These are phyloP conservation scores for Verticillium nubilum DNA, from an alignment of 2,329 filamentous ascomycete species.

Conservation along the genomic window DNA sequence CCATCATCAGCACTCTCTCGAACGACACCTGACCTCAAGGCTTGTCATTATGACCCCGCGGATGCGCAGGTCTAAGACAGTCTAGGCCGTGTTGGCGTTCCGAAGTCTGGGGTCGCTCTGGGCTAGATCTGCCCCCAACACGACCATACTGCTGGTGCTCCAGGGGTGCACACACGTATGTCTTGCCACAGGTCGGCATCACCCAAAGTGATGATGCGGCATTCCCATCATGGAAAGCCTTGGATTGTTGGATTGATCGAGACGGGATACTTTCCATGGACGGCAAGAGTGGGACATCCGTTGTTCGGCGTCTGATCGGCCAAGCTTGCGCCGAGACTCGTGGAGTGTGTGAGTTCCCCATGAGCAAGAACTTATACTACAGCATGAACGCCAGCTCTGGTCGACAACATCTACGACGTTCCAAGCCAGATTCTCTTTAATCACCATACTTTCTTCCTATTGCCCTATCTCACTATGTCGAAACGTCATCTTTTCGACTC, in stretches of 20 bases:
- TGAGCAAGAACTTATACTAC: background rate
- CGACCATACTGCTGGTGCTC: background rate
- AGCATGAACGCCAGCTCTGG: background rate
- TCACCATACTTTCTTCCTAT: background rate
- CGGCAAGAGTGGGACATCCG: background rate
- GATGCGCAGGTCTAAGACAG: background rate
- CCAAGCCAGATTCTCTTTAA: background rate
- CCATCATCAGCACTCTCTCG: background rate
- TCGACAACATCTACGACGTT: background rate
- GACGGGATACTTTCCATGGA: background rate
- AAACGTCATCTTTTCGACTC: constrained; percentile 48
- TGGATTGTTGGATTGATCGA: background rate
- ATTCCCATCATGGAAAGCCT: background rate
- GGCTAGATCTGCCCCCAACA: background rate
- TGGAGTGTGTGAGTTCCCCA: background rate
- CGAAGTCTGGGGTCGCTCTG: background rate
- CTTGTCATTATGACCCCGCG: background rate
- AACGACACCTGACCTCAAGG: background rate
- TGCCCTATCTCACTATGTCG: constrained; percentile 33
- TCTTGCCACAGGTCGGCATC: background rate
- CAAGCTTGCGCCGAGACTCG: background rate
- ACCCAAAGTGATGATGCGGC: background rate
- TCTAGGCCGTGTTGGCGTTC: background rate
- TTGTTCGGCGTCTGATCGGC: background rate
- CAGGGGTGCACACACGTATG: background rate